Evolutionary conservation across 768 basidiomycete species (phyloP).

Genomic region (Lyophyllum atratum): DNA sequence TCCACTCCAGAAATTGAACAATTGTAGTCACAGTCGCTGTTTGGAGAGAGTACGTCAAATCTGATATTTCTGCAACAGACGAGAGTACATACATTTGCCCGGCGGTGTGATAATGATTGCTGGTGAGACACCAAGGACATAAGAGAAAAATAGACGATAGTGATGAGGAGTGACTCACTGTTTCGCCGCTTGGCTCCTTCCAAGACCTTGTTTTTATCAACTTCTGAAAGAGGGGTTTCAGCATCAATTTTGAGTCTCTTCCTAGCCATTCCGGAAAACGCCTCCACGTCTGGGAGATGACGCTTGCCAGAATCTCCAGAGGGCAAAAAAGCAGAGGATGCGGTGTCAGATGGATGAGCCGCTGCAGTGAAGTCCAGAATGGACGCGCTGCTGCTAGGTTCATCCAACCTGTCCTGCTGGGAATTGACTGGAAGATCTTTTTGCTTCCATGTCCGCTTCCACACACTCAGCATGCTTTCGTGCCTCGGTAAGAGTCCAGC

Average conservation of each 20-base stretch:
- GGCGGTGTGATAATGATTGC: constrained; percentile 36
- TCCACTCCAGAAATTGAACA: constrained; percentile 28
- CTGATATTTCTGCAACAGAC: background rate
- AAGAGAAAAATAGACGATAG: background rate
- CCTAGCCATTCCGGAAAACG: constrained; percentile 6
- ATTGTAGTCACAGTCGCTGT: constrained; percentile 29
- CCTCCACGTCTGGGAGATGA: constrained; percentile 6
- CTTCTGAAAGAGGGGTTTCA: constrained; percentile 36
- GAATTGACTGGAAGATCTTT: constrained; percentile 20
- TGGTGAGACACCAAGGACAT: constrained; percentile 10
- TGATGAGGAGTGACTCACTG: constrained; percentile 26
- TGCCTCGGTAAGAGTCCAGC: background rate
- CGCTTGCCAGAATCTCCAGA: constrained; percentile 4
- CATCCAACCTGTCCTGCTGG: constrained; percentile 29
- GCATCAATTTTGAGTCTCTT: constrained; percentile 20
- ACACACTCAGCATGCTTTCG: constrained; percentile 49
- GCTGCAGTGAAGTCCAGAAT: constrained; percentile 21
- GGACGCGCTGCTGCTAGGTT: constrained; percentile 26
- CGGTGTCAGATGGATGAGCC: constrained; percentile 20
- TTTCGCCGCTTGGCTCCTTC: constrained; percentile 36
- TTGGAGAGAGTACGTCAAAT: background rate
- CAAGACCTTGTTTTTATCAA: constrained; percentile 25
- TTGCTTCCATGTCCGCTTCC: constrained; percentile 52
- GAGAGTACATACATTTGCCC: constrained; percentile 22
- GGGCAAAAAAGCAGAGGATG: background rate